Base-by-base conservation (phyloP, 805 yeast species). In the Zygotorulaspora chibaensis region DNA sequence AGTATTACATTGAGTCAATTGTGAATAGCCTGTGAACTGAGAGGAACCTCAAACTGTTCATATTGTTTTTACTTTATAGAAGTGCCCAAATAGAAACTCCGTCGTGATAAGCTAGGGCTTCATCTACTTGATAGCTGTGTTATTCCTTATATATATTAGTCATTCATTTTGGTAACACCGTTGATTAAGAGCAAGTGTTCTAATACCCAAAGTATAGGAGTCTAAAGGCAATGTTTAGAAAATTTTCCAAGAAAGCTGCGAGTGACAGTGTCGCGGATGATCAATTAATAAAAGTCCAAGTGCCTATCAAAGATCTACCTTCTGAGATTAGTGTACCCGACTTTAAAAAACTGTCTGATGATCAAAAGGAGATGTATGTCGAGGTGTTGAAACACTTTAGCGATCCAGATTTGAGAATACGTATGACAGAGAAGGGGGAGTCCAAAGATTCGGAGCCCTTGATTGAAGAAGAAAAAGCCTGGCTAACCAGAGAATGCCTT, bases 401-500 rank as follows among this genome's bases (percentile, higher is more conserved):
- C 48, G 59, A 76, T 51, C 71, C 78, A n/a, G 77, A 68, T 3
- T 62, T 84, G 40, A 61, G 56, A 18, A 61, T 83, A 10, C 80
- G 85, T 1, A 60, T 67, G 10, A 66, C 67, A 17, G 87, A 81
- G 57, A 73, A 74, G 17, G 51, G 63, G 12, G 48, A 61, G 16
- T 40, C 55, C 17, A 54, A 56, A 29, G 62, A 64, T 1, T 64
- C 64, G n/a, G 37, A 62, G 61, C 46, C 65, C 13, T 43, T 64
- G 20, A 41, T 59, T 0, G 70, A 61, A 16, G 69, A 70, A 37
- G 99, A 93, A 65, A 84, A 81, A 64, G 83, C 96, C 0, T 93
- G 99, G 99, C 72, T 93, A 45, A 86, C 97, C 1, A 77, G 84
- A 57, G 99, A 93, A 64, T 93, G 99, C 63, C 73, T 93, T 47